Evolutionary conservation across 164 flowering plant species (phyloP), one percentile per base, ranked within the genome.

Genomic region (Vitis cinerea): DNA sequence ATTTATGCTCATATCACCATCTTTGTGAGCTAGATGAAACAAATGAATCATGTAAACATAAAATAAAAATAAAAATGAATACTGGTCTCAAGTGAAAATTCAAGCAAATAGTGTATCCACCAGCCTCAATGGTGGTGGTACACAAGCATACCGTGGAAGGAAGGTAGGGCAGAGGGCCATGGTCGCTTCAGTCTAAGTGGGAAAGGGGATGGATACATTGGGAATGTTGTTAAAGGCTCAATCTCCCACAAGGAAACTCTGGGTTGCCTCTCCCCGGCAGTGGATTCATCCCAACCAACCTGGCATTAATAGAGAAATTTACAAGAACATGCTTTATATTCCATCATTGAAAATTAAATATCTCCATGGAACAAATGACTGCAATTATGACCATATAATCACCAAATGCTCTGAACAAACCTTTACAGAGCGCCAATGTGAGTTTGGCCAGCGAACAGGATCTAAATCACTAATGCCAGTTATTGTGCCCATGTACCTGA

Each of bases 281-380:
- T 82, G 14, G 85, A 82, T 54, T 82, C 85, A 70, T 82, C 85
- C 85, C 85, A 82, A 27, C 85, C 85, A 62, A 82, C 85, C 85
- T 82, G 67, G 7, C 59, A 73, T 63, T 11, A 9, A 52, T 14
- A 55, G 52, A 58, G 29, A 59, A 50, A 8, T 30, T 13, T 8
- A 8, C 0, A 9, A 37, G 44, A 37, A 37, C 44, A 3, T 37
- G 44, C 44, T 37, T 37, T 37, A 37, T 37, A 37, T 37, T 37
- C 44, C 44, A 37, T 37, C 44, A 37, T 3, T 37, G 44, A 37
- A 23, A 37, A 37, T 37, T 37, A 6, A 37, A 37, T 37, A 37
- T 37, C 44, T 37, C 44, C 44, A 37, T 37, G 44, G 7, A 37
- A 50, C 54, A 64, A 44, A 8, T 63, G 9, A 44, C 15, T 27